Percentiles rank a stretch among this genome's conserved stretches.
Evolutionary conservation across 257 asterid genomes (phyloP).

Genomic region (Ocimum tenuiflorum): DNA sequence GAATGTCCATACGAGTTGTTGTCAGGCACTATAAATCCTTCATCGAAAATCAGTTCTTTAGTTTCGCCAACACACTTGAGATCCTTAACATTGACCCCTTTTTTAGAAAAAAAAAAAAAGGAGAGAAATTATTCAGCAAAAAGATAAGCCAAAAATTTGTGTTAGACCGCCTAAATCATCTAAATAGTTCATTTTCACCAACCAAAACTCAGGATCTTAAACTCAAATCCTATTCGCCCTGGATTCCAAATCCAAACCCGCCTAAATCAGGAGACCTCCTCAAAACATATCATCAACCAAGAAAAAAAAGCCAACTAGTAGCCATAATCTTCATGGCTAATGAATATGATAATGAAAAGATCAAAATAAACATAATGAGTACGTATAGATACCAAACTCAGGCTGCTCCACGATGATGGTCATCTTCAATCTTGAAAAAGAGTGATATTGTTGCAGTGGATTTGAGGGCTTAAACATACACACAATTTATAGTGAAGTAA

Average conservation of each 20-base stretch:
- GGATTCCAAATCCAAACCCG: too few species aligned
- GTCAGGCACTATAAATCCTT: conserved; percentile 38
- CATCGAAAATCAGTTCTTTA: conserved; percentile 37
- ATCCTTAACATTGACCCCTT: conserved; percentile 8
- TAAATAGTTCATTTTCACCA: too few species aligned
- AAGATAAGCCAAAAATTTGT: too few species aligned
- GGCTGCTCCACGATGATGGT: conserved; percentile 31
- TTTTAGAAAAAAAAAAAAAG: too few species aligned
- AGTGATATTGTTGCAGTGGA: background rate
- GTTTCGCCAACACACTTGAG: conserved; percentile 25
- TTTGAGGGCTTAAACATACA: background rate
- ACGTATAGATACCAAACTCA: background rate
- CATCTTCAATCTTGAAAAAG: conserved; percentile 23
- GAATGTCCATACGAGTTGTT: conserved; percentile 54
- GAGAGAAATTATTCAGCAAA: too few species aligned
- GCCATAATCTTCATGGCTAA: background rate
- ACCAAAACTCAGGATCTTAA: too few species aligned
- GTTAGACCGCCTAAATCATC: too few species aligned
- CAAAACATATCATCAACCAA: background rate
- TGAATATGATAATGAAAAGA: too few species aligned
- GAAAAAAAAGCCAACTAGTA: background rate
- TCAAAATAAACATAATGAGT: too few species aligned
- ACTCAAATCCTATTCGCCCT: too few species aligned
- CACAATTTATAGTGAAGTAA: background rate
- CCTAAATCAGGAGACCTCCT: too few species aligned